Conservation (phyloP, 2,329 filamentous ascomycete genomes). For the Colletotrichum lentis region DNA sequence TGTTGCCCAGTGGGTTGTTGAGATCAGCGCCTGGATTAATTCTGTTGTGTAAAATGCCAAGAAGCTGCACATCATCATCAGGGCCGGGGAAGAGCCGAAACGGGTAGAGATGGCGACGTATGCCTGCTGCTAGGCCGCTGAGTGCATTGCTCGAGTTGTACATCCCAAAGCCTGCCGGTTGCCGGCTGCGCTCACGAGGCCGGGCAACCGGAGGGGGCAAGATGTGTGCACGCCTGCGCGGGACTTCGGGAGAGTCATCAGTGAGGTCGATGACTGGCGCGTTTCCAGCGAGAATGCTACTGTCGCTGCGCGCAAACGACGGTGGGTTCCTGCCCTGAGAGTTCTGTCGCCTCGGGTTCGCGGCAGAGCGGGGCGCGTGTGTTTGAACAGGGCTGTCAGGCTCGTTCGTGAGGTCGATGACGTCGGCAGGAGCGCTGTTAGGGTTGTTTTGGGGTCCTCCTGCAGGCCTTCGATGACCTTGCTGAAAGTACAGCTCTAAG, state of each 20-base stretch:
- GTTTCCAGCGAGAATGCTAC: slow-evolving; percentile 50
- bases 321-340: slow-evolving; percentile 54
- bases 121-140: slow-evolving; percentile 27
- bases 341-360: slow-evolving; percentile 54
- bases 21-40: slow-evolving; percentile 26
- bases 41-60: slow-evolving; percentile 31
- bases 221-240: slow-evolving; percentile 24
- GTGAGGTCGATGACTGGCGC: slow-evolving; percentile 62
- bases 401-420: slow-evolving; percentile 62
- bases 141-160: slow-evolving; percentile 23
- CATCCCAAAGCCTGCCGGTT: slow-evolving; percentile 1
- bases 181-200: slow-evolving; percentile 28
- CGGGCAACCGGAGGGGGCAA: slow-evolving; percentile 36
- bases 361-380: slow-evolving; percentile 34
- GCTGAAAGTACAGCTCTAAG: slow-evolving; percentile 40
- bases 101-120: slow-evolving; percentile 27
- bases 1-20: slow-evolving; percentile 36
- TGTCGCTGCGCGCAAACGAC: slow-evolving; percentile 55
- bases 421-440: slow-evolving; percentile 38
- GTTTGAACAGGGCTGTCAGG: slow-evolving; percentile 54
- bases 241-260: slow-evolving; percentile 51
- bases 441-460: slow-evolving; percentile 28
- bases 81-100: slow-evolving; percentile 26
- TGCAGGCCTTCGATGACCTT: slow-evolving; percentile 18
- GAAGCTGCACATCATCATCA: slow-evolving; percentile 32